A percentile compares a stretch with the other conserved stretches of the same genome.
These are phyloP conservation scores for Malania oleifera DNA, from an alignment of 164 flowering plant species.

Conservation along the genomic window DNA sequence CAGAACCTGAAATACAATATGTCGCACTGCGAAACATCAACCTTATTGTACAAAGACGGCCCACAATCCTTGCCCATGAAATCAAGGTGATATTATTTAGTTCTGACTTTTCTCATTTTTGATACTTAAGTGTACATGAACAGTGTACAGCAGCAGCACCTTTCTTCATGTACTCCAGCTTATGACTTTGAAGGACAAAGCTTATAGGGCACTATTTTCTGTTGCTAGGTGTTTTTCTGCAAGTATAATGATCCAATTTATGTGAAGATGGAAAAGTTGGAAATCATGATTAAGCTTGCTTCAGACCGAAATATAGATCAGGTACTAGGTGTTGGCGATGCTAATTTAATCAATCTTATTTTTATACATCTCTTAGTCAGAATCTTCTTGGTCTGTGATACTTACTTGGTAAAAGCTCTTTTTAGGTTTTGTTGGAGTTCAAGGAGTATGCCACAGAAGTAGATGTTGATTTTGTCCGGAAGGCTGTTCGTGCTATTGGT, in stretches of 20 bases:
- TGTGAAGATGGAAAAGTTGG: conserved; percentile 95
- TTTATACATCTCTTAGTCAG: not conserved
- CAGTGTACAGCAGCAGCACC: no score
- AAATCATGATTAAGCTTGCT: conserved; percentile 98
- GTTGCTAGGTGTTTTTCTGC: conserved; percentile 90
- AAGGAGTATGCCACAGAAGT: conserved; percentile 99
- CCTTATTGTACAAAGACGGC: conserved; percentile 92
- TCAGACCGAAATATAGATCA: conserved; percentile 98
- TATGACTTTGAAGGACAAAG: no score
- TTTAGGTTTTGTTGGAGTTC: conserved; percentile 91
- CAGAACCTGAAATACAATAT: conserved; percentile 99
- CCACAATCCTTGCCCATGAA: conserved; percentile 98
- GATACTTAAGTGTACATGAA: no score
- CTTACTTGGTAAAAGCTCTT: not conserved
- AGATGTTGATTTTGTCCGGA: conserved; percentile 98
- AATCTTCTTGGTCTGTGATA: conserved; percentile 5
- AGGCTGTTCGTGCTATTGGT: conserved; percentile 99
- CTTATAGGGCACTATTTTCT: not conserved
- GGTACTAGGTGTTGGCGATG: conserved; percentile 31
- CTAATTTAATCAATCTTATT: not conserved
- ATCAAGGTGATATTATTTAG: conserved; percentile 70
- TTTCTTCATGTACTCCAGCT: no score
- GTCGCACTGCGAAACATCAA: conserved; percentile 96
- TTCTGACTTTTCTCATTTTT: not conserved
- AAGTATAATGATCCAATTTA: conserved; percentile 99